phyloP scores from a whole-genome alignment of 2,329 filamentous ascomycete species.

The Diaporthe aspalathi region DNA sequence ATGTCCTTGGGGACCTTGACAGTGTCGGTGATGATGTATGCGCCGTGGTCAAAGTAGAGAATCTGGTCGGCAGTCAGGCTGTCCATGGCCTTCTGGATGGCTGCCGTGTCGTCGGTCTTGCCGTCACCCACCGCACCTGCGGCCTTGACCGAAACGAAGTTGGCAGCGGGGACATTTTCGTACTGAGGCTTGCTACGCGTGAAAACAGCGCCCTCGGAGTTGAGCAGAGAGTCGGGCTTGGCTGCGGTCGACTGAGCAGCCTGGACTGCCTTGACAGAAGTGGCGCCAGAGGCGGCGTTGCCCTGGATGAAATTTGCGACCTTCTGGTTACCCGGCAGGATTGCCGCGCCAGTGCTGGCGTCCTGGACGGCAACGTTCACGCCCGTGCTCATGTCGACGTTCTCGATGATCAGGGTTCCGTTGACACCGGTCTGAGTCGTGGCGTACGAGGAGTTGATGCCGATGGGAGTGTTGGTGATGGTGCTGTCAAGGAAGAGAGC shows the following conservation, averaged over 20 bases:
- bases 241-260: conserved; percentile 62
- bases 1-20: conserved; percentile 81
- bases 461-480: conserved; percentile 80
- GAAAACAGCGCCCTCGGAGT: conserved; percentile 75
- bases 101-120: conserved; percentile 84
- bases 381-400: conserved; percentile 82
- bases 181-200: conserved; percentile 93
- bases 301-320: conserved; percentile 84
- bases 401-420: conserved; percentile 86
- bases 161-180: conserved; percentile 70
- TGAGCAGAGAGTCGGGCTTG: conserved; percentile 76
- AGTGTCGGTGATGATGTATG: conserved; percentile 77
- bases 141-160: conserved; percentile 86
- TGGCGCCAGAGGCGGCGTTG: conserved; percentile 70
- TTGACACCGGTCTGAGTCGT: conserved; percentile 73
- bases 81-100: conserved; percentile 83
- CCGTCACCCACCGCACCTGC: conserved; percentile 91
- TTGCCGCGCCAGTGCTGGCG: conserved; percentile 62
- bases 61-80: conserved; percentile 71
- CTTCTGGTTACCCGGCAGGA: conserved; percentile 77
- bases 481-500: conserved; percentile 84
- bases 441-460: conserved; percentile 80
- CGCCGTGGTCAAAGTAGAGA: conserved; percentile 80
- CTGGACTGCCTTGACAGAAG: conserved; percentile 67
- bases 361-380: conserved; percentile 75